A percentile compares a stretch with the other conserved stretches of the same genome.
phyloP scores from a whole-genome alignment of 2,329 filamentous ascomycete genomes.

The Emmonsia crescens region DNA sequence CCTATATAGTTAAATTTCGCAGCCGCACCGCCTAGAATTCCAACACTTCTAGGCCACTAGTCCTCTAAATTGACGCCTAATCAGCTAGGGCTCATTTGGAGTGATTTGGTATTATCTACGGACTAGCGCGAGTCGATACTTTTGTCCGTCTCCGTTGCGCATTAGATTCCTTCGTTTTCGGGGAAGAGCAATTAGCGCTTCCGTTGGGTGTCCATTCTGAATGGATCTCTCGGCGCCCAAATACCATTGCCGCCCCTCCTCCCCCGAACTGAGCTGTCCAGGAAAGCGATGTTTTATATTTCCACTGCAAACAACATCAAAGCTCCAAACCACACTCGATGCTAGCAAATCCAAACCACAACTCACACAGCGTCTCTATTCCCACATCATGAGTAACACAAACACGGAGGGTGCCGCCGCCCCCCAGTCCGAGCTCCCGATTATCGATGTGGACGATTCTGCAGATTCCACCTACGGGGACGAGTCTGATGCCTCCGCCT shows the following conservation, averaged over 20 bases:
- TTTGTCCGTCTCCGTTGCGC: too few relatives aligned
- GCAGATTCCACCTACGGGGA: not conserved
- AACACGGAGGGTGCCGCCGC: not conserved
- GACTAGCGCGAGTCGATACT: too few relatives aligned
- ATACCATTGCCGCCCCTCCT: not conserved
- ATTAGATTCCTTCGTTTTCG: not conserved
- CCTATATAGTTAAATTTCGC: too few relatives aligned
- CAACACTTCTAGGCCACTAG: too few relatives aligned
- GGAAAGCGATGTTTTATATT: too few relatives aligned
- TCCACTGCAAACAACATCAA: not conserved
- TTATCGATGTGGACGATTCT: not conserved
- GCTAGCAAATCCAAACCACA: not conserved
- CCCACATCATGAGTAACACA: not conserved
- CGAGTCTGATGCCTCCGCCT: not conserved
- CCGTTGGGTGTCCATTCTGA: not conserved
- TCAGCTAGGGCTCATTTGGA: too few relatives aligned
- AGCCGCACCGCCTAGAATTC: too few relatives aligned
- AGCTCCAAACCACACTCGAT: not conserved
- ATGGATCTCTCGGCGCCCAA: not conserved
- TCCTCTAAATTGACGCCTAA: too few relatives aligned
- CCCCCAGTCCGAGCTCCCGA: not conserved
- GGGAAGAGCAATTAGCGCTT: not conserved
- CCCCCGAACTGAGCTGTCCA: too few relatives aligned
- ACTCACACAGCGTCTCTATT: not conserved
- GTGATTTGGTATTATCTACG: too few relatives aligned